Percentiles rank a stretch among this genome's conserved stretches.
These are phyloP conservation scores for Paramecium octaurelia DNA, from an alignment of 73 alveolate genomes.

Conservation along the genomic window DNA sequence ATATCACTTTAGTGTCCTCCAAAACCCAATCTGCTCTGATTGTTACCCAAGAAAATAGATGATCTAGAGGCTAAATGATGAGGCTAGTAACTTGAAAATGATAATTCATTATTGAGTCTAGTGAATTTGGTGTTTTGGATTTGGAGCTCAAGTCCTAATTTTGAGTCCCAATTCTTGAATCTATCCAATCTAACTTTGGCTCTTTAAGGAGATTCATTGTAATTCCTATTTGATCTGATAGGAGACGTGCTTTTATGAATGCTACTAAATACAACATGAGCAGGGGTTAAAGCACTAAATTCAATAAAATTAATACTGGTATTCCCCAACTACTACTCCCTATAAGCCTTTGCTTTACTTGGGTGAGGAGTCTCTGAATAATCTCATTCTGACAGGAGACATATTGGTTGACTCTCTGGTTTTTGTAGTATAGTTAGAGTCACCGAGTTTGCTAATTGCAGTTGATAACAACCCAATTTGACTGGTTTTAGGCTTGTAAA, in stretches of 20 bases:
- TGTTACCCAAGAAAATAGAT: not conserved
- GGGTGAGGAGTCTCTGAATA: slow-evolving; percentile 17
- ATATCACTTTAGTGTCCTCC: slow-evolving; percentile 6
- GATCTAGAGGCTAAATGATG: not conserved
- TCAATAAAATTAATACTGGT: not conserved
- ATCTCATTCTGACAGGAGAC: slow-evolving; percentile 21
- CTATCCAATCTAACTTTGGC: slow-evolving; percentile 8
- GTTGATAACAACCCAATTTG: slow-evolving; percentile 1
- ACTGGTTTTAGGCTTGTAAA: not conserved
- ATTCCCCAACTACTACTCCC: slow-evolving; percentile 35
- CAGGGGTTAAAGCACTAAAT: not conserved
- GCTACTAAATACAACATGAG: slow-evolving; percentile 14
- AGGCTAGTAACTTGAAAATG: not conserved
- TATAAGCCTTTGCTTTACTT: not conserved
- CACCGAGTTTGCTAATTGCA: slow-evolving; percentile 14
- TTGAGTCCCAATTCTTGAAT: slow-evolving; percentile 22
- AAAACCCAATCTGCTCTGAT: not conserved
- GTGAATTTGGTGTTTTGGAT: not conserved
- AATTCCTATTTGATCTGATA: not conserved
- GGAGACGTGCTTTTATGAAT: slow-evolving; percentile 26
- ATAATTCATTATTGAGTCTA: not conserved
- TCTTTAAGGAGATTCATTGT: slow-evolving; percentile 42
- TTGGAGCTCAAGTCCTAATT: slow-evolving; percentile 1
- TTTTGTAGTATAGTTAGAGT: not conserved
- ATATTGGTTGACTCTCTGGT: slow-evolving; percentile 7